Evolutionary conservation across 495 filamentous ascomycete genomes (phyloP).

Genomic region (Penicillium paradoxum): DNA sequence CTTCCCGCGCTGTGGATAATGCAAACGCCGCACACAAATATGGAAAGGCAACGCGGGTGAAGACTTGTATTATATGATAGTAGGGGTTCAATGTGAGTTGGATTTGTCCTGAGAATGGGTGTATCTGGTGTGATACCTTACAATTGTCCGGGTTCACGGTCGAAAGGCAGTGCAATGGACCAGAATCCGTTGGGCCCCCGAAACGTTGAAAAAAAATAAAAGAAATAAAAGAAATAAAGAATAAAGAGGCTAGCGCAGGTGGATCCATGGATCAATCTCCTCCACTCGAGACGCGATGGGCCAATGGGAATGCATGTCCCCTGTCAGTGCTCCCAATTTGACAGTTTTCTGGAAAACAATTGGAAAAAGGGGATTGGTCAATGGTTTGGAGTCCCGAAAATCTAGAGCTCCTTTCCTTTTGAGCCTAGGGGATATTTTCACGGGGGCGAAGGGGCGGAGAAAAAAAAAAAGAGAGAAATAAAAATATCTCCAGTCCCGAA

Average conservation of each 20-base stretch:
- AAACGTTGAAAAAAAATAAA: slow-evolving; percentile 9
- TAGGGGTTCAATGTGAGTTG: too few species aligned
- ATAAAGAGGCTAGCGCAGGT: slow-evolving; percentile 2
- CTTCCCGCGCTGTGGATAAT: neutral
- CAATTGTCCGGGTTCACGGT: too few species aligned
- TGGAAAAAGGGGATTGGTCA: slow-evolving; percentile 2
- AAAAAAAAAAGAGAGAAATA: neutral
- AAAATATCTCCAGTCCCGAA: neutral
- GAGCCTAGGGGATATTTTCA: slow-evolving; percentile 2
- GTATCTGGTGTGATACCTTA: too few species aligned
- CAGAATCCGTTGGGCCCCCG: neutral
- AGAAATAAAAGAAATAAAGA: too few species aligned
- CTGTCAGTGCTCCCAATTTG: slow-evolving; percentile 3
- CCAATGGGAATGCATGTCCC: neutral
- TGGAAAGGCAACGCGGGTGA: neutral
- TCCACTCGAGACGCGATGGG: neutral
- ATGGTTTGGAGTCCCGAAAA: neutral
- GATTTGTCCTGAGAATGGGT: too few species aligned
- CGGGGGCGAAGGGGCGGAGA: neutral
- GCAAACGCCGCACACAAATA: neutral
- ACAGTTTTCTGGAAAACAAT: slow-evolving; percentile 8
- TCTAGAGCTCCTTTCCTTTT: slow-evolving; percentile 3
- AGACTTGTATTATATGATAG: too few species aligned
- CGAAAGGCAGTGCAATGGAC: neutral
- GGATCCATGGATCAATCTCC: slow-evolving; percentile 3